Base-by-base conservation (phyloP, 1,284 basidiomycete genomes). In the Apiotrichum akiyoshidainum region DNA sequence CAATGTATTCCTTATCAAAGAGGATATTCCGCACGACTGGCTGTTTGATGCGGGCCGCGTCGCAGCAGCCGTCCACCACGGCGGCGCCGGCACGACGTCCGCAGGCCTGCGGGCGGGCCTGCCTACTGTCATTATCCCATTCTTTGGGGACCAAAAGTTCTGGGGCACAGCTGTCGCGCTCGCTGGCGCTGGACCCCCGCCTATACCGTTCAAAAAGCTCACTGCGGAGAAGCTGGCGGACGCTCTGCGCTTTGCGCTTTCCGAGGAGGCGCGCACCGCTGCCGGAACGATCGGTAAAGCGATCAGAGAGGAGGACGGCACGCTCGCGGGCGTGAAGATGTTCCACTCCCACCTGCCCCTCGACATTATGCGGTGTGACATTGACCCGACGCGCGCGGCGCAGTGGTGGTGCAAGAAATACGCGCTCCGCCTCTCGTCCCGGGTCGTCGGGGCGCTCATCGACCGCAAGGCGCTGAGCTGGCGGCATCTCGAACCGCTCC, bases 11-110 rank as follows among this genome's bases (percentile, higher is more conserved):
- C 83, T 86, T 42, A 78, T 87, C 17, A 65, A 68, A 51, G 71
- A 12, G 1, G 84, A 81, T 58, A 81, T 87, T 1, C 86, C 86
- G 0, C 86, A 87, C 69, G 86, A 87, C 70, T 88, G 86, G 86
- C 77, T 88, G 5, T 87, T 87, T 65, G 81, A 82, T 9, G 68
- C 74, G 0, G 68, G 68, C 40, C 74, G 84, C 16, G 85, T 87
- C 1, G 75, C 82, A n/a, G 85, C 85, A 0, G 85, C 87, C 0
- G 84, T 85, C 17, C 86, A 87, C 68, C 86, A 87, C 66, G 86
- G 86, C 5, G 86, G 7, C 21, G 86, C 86, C 4, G 86, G 86
- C 0, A 87, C 85, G 0, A 83, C 84, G 5, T 84, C 85, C 0
- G 83, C 85, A 12, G 85, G 85, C 5, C 71, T 87, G n/a, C 77